Evolutionary conservation across 2,329 filamentous ascomycete genomes (phyloP), one percentile per base, ranked within the genome.

Genomic region (Sporothrix pallida): DNA sequence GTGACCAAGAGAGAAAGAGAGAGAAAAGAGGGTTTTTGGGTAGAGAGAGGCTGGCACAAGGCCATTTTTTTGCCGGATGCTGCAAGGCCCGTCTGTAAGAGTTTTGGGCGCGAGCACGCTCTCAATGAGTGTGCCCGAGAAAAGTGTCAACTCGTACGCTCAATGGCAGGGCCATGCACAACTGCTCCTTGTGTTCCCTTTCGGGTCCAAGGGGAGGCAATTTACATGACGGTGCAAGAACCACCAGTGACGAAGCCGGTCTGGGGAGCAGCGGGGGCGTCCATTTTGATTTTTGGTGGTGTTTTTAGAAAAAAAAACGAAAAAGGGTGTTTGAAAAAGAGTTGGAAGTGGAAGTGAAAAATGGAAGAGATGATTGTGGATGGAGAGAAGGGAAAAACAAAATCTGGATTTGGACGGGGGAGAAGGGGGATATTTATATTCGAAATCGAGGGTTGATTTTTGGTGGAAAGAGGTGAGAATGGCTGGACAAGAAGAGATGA

Each of bases 181-280:
- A 70, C 58, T 42, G 63, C 37, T 17, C 12, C 26, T 13, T 23
- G n/a, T 12, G 20, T 23, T 10, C n/a, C 48, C 48, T 58, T 10
- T 31, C 5, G 20, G 37, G 44, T 8, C 9, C 12, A 8, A n/a
- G 17, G 52, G 23, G 3, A 42, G 10, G n/a, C 76, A 76, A 76
- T 80, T 79, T 81, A 81, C 80, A 81, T 80, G 77, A 81, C 77
- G 77, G 80, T 77, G 78, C 80, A 81, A 78, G 78, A 78, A 77
- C 75, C 77, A 75, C 77, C 76, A 46, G 70, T 75, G 78, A 78
- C 76, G 77, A 77, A 78, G 74, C 76, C 78, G 75, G 77, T 74
- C 76, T 77, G 76, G 73, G 76, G 58, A 68, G 52, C 73, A 72
- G 75, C 44, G 48, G 67, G 65, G 76, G 71, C 74, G 70, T 76